Base-by-base conservation (phyloP, 495 filamentous ascomycete species). In the Trichoderma erinaceum region DNA sequence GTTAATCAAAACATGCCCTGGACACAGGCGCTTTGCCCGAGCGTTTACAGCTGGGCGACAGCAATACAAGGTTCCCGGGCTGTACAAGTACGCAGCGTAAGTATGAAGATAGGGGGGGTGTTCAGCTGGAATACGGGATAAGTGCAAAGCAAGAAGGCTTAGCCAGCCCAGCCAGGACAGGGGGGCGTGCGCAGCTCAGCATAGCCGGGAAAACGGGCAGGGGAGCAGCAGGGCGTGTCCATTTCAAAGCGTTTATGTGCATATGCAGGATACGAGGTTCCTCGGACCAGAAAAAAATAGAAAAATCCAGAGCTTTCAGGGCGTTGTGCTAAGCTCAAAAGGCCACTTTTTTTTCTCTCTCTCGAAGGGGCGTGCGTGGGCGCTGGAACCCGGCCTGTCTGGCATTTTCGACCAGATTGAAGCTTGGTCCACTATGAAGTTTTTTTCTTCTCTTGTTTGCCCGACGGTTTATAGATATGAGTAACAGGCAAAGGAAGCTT, bases 321-420 rank as follows among this genome's bases (percentile, higher is more conserved):
- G 52, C 52, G 52, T 52, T 23, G 29, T 58, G 52, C 52, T 29
- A 25, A 29, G 18, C 12, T 23, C 18, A 12, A 25, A 58, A 52
- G 15, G 52, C 52, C 52, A 58, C 52, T 58, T 58, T 25, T 58
- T 27, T 29, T 21, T 21, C n/a, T 50, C 2, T 1, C 11, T 1
- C 1, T 23, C 25, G 18, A 23, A 29, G 52, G 52, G 52, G 25
- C 21, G 23, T 7, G 52, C 23, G 52, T 58, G 52, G 52, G 52
- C 52, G 52, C 52, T 58, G 52, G 52, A 58, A 29, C 52, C 52
- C 52, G 52, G 52, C 23, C 52, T 58, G 52, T 58, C 52, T 58
- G 25, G 52, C 52, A 58, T 58, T 58, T 58, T 15, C 29, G 29
- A 29, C 29, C 29, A 29, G 29, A 29, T 29, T 29, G 29, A 29